phyloP scores from a whole-genome alignment of 2,329 filamentous ascomycete species.

The Sporothrix luriei region DNA sequence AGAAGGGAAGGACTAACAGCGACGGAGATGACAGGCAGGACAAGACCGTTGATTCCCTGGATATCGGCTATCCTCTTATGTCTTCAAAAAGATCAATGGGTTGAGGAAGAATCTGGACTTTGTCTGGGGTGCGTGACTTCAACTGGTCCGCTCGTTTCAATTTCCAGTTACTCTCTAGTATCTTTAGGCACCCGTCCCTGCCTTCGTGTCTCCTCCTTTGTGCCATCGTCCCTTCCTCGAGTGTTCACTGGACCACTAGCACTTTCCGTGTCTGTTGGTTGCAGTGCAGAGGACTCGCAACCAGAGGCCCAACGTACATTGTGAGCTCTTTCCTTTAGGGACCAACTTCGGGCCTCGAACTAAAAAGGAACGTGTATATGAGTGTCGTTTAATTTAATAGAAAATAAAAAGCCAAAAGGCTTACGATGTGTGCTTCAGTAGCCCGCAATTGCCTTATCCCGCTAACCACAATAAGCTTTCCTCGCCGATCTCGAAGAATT shows the following conservation, averaged over 20 bases:
- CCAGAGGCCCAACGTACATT: not conserved
- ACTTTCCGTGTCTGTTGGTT: slow-evolving; percentile 15
- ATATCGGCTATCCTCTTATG: not conserved
- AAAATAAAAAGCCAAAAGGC: not conserved
- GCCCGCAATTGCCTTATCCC: not conserved
- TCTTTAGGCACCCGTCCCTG: not conserved
- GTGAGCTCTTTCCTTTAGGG: slow-evolving; percentile 13
- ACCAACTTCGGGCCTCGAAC: not conserved
- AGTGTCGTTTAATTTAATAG: not conserved
- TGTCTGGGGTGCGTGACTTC: slow-evolving; percentile 13
- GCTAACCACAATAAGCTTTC: not conserved
- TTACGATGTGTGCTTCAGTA: not conserved
- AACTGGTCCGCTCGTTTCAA: not conserved
- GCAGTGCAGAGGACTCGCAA: not conserved
- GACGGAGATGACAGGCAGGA: not conserved
- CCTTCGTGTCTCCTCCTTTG: not conserved
- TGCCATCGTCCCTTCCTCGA: not conserved
- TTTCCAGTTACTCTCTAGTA: not conserved
- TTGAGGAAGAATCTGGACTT: not conserved
- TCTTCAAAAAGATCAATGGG: not conserved
- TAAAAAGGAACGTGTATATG: not conserved
- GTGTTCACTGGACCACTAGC: not conserved
- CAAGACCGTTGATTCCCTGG: slow-evolving; percentile 3
- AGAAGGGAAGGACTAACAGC: not conserved
- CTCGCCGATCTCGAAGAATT: not conserved